These are phyloP conservation scores for Agrocybe pediades DNA, from an alignment of 768 basidiomycete species.

Conservation along the genomic window DNA sequence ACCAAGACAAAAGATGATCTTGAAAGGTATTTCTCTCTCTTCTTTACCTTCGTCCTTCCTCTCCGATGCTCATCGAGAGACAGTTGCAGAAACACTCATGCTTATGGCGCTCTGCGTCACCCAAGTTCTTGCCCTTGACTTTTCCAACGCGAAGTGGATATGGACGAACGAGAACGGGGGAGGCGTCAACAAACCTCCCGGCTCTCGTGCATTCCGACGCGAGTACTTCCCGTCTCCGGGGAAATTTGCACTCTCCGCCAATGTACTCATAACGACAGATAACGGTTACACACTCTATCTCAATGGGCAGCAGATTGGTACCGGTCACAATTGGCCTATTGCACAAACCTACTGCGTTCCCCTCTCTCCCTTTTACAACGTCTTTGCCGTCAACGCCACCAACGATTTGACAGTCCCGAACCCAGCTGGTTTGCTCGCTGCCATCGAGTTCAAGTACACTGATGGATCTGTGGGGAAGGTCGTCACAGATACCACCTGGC, in stretches of 20 bases:
- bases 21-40: neutral
- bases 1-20: neutral
- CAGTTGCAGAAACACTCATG: neutral
- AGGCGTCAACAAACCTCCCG: conserved; percentile 16
- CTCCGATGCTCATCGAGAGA: neutral
- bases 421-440: conserved; percentile 30
- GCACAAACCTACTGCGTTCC: conserved; percentile 29
- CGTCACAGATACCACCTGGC: conserved; percentile 33
- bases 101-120: neutral
- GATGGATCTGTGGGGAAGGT: conserved; percentile 31
- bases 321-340: conserved; percentile 15
- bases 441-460: conserved; percentile 30
- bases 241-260: conserved; percentile 26
- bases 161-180: conserved; percentile 21
- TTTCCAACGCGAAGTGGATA: conserved; percentile 25
- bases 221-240: conserved; percentile 20
- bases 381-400: conserved; percentile 31
- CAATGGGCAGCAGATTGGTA: conserved; percentile 27
- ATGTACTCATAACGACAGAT: conserved; percentile 29
- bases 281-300: conserved; percentile 31
- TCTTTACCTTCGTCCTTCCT: no score
- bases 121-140: neutral
- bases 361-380: conserved; percentile 27
- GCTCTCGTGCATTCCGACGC: conserved; percentile 28
- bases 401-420: conserved; percentile 12